These are phyloP conservation scores for Leucosporidium yakuticum DNA, from an alignment of 768 basidiomycete species.

Conservation along the genomic window DNA sequence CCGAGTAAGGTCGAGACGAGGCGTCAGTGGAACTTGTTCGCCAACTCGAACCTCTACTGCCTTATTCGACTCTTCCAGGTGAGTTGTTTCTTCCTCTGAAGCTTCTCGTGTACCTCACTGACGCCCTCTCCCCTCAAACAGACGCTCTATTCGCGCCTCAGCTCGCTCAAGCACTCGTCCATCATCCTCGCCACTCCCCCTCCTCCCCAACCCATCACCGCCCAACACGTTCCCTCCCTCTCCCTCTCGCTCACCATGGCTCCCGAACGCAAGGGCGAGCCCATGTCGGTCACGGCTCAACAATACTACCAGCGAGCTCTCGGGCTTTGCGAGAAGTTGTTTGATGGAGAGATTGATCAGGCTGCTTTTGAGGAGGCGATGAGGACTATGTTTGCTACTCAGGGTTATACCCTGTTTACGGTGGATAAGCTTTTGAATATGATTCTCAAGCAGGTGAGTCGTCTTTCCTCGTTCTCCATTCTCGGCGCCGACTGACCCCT, in stretches of 20 bases:
- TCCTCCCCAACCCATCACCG: conserved; percentile 23
- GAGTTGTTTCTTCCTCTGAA: conserved; percentile 34
- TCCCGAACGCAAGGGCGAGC: neutral
- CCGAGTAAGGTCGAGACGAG: conserved; percentile 1
- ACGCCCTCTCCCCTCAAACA: conserved; percentile 42
- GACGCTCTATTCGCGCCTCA: conserved; percentile 81
- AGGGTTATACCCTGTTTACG: conserved; percentile 89
- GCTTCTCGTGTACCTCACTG: neutral
- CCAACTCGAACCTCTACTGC: conserved; percentile 88
- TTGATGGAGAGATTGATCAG: conserved; percentile 87
- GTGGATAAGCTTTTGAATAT: conserved; percentile 84
- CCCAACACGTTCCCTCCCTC: conserved; percentile 49
- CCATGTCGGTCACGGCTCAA: conserved; percentile 47
- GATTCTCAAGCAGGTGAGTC: conserved; percentile 79
- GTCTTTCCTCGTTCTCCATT: neutral
- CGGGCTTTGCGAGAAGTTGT: conserved; percentile 84
- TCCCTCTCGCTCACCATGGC: conserved; percentile 56
- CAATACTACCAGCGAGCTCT: conserved; percentile 84
- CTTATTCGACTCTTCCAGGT: conserved; percentile 85
- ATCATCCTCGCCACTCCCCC: conserved; percentile 25
- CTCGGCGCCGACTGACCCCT: neutral
- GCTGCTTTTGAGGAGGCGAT: conserved; percentile 90
- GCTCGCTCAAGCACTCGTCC: conserved; percentile 64
- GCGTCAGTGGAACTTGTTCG: conserved; percentile 58
- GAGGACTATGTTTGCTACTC: conserved; percentile 85